Percentiles rank a stretch among this genome's conserved stretches.
phyloP scores from a whole-genome alignment of 768 basidiomycete genomes.

The Podaxis rugospora region DNA sequence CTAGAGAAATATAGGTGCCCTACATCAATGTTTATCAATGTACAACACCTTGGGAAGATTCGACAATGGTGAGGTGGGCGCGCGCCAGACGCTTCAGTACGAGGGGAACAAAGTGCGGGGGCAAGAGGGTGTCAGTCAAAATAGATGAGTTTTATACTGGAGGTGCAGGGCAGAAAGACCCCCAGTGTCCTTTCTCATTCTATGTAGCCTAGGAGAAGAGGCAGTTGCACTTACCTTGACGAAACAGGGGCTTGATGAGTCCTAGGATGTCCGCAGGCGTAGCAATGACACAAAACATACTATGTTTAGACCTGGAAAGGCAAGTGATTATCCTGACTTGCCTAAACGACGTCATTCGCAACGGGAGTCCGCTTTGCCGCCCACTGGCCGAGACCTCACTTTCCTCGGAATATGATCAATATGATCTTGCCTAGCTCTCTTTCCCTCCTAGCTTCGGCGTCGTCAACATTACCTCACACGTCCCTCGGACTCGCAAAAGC shows the following conservation, averaged over 20 bases:
- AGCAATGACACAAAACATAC: background rate
- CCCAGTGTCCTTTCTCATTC: background rate
- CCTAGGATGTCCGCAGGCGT: slow-evolving; percentile 7
- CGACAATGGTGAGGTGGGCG: background rate
- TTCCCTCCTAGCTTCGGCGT: background rate
- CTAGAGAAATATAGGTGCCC: no score
- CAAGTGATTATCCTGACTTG: background rate
- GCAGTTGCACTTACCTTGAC: background rate
- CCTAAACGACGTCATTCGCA: slow-evolving; percentile 1
- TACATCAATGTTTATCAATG: background rate
- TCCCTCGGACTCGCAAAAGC: background rate
- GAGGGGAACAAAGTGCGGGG: background rate
- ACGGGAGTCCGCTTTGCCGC: background rate
- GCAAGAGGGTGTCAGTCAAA: background rate
- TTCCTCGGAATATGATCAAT: slow-evolving; percentile 1
- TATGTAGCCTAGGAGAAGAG: background rate
- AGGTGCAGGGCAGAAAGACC: background rate
- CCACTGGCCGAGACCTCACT: background rate
- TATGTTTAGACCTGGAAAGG: background rate
- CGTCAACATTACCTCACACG: background rate
- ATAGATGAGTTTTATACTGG: background rate
- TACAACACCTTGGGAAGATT: background rate
- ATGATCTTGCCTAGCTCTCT: background rate
- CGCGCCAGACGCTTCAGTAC: background rate
- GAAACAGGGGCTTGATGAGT: background rate